Evolutionary conservation across 2,329 filamentous ascomycete genomes (phyloP).

Genomic region (Neofusicoccum laricinum): DNA sequence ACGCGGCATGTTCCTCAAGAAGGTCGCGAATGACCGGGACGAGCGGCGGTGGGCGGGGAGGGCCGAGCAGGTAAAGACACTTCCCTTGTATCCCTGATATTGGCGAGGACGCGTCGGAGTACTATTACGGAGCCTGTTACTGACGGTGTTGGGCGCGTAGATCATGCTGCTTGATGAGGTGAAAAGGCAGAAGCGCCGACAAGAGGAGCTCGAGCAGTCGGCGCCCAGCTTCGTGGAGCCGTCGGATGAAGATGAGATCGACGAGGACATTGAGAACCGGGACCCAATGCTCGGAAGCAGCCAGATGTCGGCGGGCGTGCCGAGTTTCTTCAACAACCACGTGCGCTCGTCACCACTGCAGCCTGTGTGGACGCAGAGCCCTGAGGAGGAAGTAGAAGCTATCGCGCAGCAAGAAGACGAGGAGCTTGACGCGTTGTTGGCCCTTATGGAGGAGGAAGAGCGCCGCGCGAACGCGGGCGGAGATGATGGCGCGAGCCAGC

Average conservation of each 20-base stretch:
- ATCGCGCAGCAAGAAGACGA: slow-evolving; percentile 13
- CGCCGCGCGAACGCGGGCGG: background rate
- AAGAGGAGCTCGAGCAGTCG: slow-evolving; percentile 40
- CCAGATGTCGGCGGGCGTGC: background rate
- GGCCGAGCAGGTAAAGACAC: slow-evolving; percentile 23
- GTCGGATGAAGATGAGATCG: slow-evolving; percentile 22
- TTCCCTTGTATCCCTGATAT: background rate
- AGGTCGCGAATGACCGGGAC: slow-evolving; percentile 44
- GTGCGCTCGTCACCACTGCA: background rate
- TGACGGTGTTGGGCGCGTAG: slow-evolving; percentile 23
- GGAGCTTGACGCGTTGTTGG: slow-evolving; percentile 45
- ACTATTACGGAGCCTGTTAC: background rate
- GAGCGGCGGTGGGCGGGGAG: slow-evolving; percentile 45
- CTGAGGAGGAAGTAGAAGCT: slow-evolving; percentile 2
- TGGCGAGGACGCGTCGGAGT: background rate
- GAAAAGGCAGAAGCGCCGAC: slow-evolving; percentile 43
- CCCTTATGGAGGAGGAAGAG: slow-evolving; percentile 39
- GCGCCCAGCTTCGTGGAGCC: slow-evolving; percentile 36
- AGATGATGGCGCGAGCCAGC: slow-evolving; percentile 23
- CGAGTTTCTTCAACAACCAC: background rate
- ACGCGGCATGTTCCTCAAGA: slow-evolving; percentile 67
- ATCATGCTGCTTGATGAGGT: slow-evolving; percentile 49
- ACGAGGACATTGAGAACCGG: background rate
- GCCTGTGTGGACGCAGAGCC: background rate
- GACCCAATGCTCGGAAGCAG: slow-evolving; percentile 7